Evolutionary conservation across 768 basidiomycete genomes (phyloP), one percentile per base, ranked within the genome.

Genomic region (Phaeotremella fagi): DNA sequence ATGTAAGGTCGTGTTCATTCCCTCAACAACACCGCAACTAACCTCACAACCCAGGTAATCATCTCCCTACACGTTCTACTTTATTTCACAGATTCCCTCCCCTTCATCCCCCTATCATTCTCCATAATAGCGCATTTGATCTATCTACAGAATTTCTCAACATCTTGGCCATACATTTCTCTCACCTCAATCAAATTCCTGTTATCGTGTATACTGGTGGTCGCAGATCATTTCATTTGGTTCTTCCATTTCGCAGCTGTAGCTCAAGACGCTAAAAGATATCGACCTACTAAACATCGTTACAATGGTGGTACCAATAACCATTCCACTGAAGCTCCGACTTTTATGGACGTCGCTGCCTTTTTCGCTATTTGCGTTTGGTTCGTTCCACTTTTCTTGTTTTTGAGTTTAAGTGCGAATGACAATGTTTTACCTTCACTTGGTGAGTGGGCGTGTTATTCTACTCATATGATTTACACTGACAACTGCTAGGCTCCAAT

Each of bases 401-500:
- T 99, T 79, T 77, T 99, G 53, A 94, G 90, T 68, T 78, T 99
- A 48, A 92, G 89, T 57, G 94, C 95, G 15, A 98, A 97, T 60
- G 95, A 99, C 71, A 90, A 98, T 66, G 89, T 92, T 1, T 80
- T 98, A 15, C 95, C 95, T 4, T 71, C 68, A 0, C 61, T 70
- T 38, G 57, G 70, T 70, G 49, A 57, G 63, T 60, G 3, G 20
- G 55, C 33, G 26, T 22, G 15, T 5, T 43, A 25, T 23, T 4
- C 41, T 16, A 22, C 7, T n/a, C 22, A 31, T 15, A 5, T 3
- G 25, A 3, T 22, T n/a, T 36, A 43, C 25, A 23, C n/a, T 4
- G 28, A 14, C 9, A 3, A 28, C 24, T 45, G 52, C 57, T 42
- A 6, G 47, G 14, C 14, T 54, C 60, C 5, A 38, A 48, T n/a